These are phyloP conservation scores for Sporothrix curviconia DNA, from an alignment of 2,329 filamentous ascomycete genomes.

Conservation along the genomic window DNA sequence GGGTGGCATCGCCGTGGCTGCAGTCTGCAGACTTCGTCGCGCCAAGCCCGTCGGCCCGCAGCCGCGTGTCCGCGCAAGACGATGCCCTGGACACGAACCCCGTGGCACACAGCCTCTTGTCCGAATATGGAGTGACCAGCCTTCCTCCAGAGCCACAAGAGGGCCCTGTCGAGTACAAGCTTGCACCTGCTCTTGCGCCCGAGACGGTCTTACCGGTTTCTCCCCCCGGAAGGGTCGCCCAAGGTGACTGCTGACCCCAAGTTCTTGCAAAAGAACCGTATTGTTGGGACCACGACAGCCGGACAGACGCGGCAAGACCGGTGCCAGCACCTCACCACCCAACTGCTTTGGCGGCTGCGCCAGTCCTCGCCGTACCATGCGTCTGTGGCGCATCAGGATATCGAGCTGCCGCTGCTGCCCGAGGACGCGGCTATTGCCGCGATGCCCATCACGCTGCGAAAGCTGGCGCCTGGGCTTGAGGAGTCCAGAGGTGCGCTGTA, in stretches of 20 bases:
- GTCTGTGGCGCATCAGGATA: conserved; percentile 61
- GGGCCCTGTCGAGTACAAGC: conserved; percentile 92
- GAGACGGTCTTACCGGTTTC: conserved; percentile 64
- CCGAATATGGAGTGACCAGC: conserved; percentile 63
- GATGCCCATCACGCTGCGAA: conserved; percentile 42
- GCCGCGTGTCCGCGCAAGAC: conserved; percentile 14
- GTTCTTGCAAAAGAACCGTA: conserved; percentile 22
- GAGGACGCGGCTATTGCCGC: conserved; percentile 49
- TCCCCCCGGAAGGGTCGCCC: conserved; percentile 42
- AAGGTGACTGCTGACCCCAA: conserved; percentile 24
- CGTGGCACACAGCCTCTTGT: conserved; percentile 36
- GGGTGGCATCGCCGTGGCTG: conserved; percentile 87
- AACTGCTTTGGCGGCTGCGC: conserved; percentile 88
- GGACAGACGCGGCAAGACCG: conserved; percentile 72
- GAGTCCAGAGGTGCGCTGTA: conserved; percentile 91
- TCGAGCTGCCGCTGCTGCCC: conserved; percentile 64
- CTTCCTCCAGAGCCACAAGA: conserved; percentile 88
- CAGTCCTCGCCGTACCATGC: conserved; percentile 91
- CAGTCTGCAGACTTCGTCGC: conserved; percentile 41
- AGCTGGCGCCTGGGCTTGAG: conserved; percentile 72
- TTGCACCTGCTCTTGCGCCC: conserved; percentile 81
- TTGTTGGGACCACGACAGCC: conserved; percentile 20
- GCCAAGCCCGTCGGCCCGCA: not conserved
- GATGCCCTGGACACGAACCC: conserved; percentile 20
- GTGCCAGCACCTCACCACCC: conserved; percentile 86